Evolutionary conservation across 345 rosid genomes (phyloP).

Genomic region (Isatis tinctoria): DNA sequence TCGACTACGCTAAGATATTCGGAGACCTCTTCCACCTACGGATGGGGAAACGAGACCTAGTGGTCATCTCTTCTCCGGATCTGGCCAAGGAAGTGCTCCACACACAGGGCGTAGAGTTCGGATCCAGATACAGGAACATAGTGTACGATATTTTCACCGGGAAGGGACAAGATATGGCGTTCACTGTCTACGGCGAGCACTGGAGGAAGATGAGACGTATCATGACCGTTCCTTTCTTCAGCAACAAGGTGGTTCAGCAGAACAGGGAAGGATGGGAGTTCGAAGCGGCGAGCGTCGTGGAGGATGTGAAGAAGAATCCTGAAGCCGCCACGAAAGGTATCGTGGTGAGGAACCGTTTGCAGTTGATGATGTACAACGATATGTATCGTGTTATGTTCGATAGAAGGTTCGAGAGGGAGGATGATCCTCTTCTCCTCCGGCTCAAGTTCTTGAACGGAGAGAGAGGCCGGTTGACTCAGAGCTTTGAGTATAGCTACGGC

Average conservation of each 20-base stretch:
- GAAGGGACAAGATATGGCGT: conserved; percentile 99
- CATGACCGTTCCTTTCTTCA: conserved; percentile 99
- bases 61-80: conserved; percentile 87
- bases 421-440: too few relatives aligned
- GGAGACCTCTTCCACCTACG: conserved; percentile 66
- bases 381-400: conserved; percentile 97
- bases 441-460: too few relatives aligned
- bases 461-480: too few relatives aligned
- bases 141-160: conserved; percentile 98
- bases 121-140: conserved; percentile 86
- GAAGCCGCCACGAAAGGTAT: conserved; percentile 62
- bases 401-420: too few relatives aligned
- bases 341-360: conserved; percentile 71
- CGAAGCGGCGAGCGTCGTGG: conserved; percentile 69
- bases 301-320: conserved; percentile 67
- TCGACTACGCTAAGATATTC: conserved; percentile 65
- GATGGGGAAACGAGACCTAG: conserved; percentile 90
- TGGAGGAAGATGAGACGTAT: conserved; percentile 98
- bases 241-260: conserved; percentile 82
- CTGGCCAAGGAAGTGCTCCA: conserved; percentile 86
- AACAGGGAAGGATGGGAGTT: conserved; percentile 70
- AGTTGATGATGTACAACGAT: conserved; percentile 95
- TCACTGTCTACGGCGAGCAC: conserved; percentile 96
- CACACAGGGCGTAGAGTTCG: conserved; percentile 94
- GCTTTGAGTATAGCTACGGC: too few relatives aligned